phyloP scores from a whole-genome alignment of 805 yeast genomes.

The Schwanniomyces vanrijiae region DNA sequence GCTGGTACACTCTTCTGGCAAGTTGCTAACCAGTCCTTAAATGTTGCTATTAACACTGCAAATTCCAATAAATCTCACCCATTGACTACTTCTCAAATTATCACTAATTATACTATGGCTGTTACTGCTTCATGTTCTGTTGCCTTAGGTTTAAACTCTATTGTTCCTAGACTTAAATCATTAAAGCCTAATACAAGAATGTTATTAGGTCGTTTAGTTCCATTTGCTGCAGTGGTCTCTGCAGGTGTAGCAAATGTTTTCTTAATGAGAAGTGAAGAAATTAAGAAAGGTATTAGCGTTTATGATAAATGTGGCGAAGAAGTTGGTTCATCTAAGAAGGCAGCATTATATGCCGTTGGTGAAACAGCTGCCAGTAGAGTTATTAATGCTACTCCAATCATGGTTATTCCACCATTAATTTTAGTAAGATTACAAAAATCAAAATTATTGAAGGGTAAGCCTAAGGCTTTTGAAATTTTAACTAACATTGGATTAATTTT shows the following conservation, averaged over 20 bases:
- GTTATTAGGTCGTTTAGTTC: slow-evolving; percentile 83
- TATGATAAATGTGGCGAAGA: slow-evolving; percentile 61
- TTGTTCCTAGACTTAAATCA: slow-evolving; percentile 81
- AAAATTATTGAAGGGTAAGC: slow-evolving; percentile 62
- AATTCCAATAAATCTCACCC: slow-evolving; percentile 96
- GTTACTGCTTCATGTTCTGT: slow-evolving; percentile 95
- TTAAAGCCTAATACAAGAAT: slow-evolving; percentile 69
- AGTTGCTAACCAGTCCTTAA: slow-evolving; percentile 92
- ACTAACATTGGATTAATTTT: slow-evolving; percentile 87
- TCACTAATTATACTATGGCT: slow-evolving; percentile 80
- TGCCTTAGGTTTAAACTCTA: slow-evolving; percentile 86
- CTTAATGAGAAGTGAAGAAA: slow-evolving; percentile 94
- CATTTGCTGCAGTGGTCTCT: slow-evolving; percentile 97
- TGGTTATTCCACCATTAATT: slow-evolving; percentile 92
- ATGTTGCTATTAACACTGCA: slow-evolving; percentile 95
- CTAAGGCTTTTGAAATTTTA: slow-evolving; percentile 60
- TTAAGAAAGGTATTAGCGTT: slow-evolving; percentile 78
- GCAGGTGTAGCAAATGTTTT: slow-evolving; percentile 97
- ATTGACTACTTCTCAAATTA: slow-evolving; percentile 71
- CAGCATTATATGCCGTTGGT: slow-evolving; percentile 92
- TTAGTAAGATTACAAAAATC: slow-evolving; percentile 74
- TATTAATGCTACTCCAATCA: slow-evolving; percentile 93
- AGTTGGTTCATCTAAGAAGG: slow-evolving; percentile 69
- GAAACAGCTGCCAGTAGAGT: slow-evolving; percentile 96
- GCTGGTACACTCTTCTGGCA: slow-evolving; percentile 97